These are phyloP conservation scores for Wallacemonas rigidus DNA, from an alignment of 208 protist species.

Conservation along the genomic window DNA sequence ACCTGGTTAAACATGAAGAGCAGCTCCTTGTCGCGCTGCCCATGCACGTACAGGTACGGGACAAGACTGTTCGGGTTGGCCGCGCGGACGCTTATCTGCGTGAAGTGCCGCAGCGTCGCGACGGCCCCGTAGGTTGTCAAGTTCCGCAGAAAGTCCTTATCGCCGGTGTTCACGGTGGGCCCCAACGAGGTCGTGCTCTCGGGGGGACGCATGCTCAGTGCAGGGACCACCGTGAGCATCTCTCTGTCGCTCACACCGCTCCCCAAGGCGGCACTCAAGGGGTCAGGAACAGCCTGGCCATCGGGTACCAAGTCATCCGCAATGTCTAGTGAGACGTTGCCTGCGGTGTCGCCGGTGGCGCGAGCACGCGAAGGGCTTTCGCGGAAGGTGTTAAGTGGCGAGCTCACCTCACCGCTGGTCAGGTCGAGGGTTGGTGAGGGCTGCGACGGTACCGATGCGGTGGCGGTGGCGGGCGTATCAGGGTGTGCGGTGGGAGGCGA, in stretches of 20 bases:
- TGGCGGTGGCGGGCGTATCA: neutral
- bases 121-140: conserved; percentile 21
- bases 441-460: neutral
- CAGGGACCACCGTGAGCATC: neutral
- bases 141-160: conserved; percentile 1
- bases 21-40: conserved; percentile 41
- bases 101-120: conserved; percentile 53
- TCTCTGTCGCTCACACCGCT: neutral
- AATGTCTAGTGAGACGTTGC: neutral
- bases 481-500: neutral
- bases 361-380: too few relatives aligned
- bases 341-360: neutral
- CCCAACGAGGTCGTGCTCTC: neutral
- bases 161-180: neutral
- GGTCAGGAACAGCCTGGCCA: conserved; percentile 5
- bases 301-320: neutral
- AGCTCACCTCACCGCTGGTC: neutral
- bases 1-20: conserved; percentile 48
- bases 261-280: neutral
- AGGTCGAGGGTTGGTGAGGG: neutral
- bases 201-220: neutral
- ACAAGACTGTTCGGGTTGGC: conserved; percentile 43
- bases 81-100: conserved; percentile 49
- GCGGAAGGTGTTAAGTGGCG: neutral
- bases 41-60: conserved; percentile 55